Percentiles rank a stretch among this genome's conserved stretches.
Evolutionary conservation across 164 flowering plant species (phyloP).

Genomic region (Chimonanthus praecox): DNA sequence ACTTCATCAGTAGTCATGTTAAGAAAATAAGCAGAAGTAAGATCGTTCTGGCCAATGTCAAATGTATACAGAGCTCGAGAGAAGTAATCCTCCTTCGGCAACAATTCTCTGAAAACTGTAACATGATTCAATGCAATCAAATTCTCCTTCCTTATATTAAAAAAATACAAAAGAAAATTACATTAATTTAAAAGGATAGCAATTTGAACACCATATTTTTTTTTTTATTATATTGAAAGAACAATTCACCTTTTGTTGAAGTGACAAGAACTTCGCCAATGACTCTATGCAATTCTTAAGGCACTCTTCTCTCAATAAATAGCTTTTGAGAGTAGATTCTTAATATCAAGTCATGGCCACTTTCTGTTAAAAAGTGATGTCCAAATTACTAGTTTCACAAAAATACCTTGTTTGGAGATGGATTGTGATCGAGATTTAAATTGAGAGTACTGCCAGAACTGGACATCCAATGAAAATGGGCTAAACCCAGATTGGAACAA

Average conservation of each 20-base stretch:
- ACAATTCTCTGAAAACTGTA: conserved; percentile 20
- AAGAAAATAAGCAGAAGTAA: conserved; percentile 34
- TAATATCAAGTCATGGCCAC: neutral
- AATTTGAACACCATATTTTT: neutral
- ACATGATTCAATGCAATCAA: neutral
- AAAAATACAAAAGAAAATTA: neutral
- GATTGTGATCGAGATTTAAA: conserved; percentile 32
- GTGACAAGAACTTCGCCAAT: too few species aligned
- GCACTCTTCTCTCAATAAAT: too few species aligned
- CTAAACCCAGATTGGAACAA: conserved; percentile 46
- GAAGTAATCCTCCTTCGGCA: conserved; percentile 38
- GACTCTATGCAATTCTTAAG: too few species aligned
- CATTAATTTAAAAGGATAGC: neutral
- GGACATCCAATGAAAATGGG: conserved; percentile 55
- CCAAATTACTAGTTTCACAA: neutral
- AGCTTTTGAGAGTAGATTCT: too few species aligned
- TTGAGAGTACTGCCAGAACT: conserved; percentile 32
- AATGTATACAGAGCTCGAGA: conserved; percentile 41
- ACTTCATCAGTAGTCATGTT: conserved; percentile 39
- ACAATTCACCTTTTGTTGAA: too few species aligned
- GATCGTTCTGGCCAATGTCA: conserved; percentile 58
- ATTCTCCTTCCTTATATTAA: conserved; percentile 9
- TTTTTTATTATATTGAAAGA: too few species aligned
- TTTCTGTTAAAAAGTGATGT: neutral
- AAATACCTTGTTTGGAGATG: conserved; percentile 23